Evolutionary conservation across 2,329 filamentous ascomycete species (phyloP).

Genomic region (Penicillium sp.): DNA sequence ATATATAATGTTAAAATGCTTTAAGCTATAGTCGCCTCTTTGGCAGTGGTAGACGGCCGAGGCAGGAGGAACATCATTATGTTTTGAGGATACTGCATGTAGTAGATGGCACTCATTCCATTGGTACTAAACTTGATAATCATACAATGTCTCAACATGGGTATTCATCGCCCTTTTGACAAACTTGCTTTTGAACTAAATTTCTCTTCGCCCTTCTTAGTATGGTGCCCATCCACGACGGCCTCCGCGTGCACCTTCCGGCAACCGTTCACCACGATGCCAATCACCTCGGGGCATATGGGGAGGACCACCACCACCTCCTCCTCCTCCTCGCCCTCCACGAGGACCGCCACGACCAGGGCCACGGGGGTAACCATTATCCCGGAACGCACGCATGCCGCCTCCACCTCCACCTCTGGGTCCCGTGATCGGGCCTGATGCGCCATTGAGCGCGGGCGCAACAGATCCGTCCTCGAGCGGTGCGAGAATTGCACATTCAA

Average conservation of each 20-base stretch:
- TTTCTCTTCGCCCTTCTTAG: slow-evolving; percentile 13
- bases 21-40: not conserved
- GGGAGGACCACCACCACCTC: slow-evolving; percentile 42
- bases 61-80: too few relatives aligned
- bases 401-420: slow-evolving; percentile 27
- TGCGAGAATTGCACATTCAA: slow-evolving; percentile 78
- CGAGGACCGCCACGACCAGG: slow-evolving; percentile 45
- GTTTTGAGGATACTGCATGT: not conserved
- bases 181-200: not conserved
- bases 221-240: slow-evolving; percentile 46
- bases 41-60: not conserved
- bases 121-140: slow-evolving; percentile 12
- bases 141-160: slow-evolving; percentile 15
- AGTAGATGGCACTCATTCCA: slow-evolving; percentile 1
- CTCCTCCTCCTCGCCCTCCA: slow-evolving; percentile 35
- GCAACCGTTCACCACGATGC: slow-evolving; percentile 50
- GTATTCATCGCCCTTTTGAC: slow-evolving; percentile 6
- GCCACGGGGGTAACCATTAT: slow-evolving; percentile 48
- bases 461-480: slow-evolving; percentile 73
- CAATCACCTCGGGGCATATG: slow-evolving; percentile 45
- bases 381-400: slow-evolving; percentile 45
- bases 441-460: slow-evolving; percentile 49
- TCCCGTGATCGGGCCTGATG: slow-evolving; percentile 35
- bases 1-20: too few relatives aligned
- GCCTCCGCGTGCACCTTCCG: slow-evolving; percentile 38